phyloP scores from a whole-genome alignment of 306 rosid genomes.

The Leucaena leucocephala region DNA sequence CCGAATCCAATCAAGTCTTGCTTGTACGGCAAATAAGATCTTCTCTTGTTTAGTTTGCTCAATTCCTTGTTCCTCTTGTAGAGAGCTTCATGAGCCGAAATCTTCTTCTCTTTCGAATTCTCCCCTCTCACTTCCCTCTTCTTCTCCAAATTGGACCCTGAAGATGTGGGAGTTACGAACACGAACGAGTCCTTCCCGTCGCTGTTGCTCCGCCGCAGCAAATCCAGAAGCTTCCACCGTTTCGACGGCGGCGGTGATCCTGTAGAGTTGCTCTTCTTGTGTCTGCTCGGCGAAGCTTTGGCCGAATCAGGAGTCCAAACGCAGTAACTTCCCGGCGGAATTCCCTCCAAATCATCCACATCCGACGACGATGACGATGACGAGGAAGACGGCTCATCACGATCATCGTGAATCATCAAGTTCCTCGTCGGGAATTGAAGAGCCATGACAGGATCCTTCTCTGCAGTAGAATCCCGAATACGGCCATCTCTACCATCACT shows the following conservation, averaged over 20 bases:
- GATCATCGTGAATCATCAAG: constrained; percentile 34
- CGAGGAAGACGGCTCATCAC: constrained; percentile 37
- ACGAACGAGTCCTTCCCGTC: constrained; percentile 63
- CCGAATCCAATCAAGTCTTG: constrained; percentile 66
- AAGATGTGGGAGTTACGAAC: constrained; percentile 47
- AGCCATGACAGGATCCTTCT: neutral
- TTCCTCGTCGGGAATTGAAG: constrained; percentile 42
- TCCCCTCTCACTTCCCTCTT: constrained; percentile 35
- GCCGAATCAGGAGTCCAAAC: constrained; percentile 68
- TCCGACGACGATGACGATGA: constrained; percentile 46
- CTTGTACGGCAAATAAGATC: constrained; percentile 75
- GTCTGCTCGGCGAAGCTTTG: constrained; percentile 38
- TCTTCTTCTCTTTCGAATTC: constrained; percentile 24
- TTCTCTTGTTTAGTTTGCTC: constrained; percentile 52
- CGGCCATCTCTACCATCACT: neutral
- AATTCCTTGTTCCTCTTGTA: constrained; percentile 53
- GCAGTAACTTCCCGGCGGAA: constrained; percentile 74
- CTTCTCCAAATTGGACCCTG: constrained; percentile 32
- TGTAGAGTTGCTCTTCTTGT: constrained; percentile 82
- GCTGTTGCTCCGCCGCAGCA: constrained; percentile 75
- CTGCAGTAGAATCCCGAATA: neutral
- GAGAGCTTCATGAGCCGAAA: constrained; percentile 64
- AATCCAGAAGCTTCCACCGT: constrained; percentile 70
- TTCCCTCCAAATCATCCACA: constrained; percentile 57
- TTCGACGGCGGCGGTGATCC: constrained; percentile 63